Evolutionary conservation across 129 eudicot species (phyloP).

Genomic region (Tagetes patula): DNA sequence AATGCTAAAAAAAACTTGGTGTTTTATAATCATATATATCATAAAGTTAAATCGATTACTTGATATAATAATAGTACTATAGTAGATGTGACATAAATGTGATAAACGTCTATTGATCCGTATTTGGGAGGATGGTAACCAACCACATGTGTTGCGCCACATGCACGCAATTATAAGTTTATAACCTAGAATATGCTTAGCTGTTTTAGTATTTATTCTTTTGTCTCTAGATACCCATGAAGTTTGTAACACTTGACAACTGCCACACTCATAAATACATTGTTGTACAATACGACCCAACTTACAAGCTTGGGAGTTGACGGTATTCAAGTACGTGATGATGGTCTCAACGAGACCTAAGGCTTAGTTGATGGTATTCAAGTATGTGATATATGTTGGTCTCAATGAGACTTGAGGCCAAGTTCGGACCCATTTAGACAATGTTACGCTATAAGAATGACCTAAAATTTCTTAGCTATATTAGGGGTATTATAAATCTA

Average conservation of each 20-base stretch:
- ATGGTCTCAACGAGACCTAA: background rate
- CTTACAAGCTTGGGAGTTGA: background rate
- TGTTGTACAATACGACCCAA: background rate
- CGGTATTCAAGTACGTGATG: background rate
- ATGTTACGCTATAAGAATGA: too few relatives aligned
- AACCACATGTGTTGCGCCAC: constrained; percentile 36
- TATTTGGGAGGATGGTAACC: constrained; percentile 30
- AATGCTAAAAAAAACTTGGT: too few relatives aligned
- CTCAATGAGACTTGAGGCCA: background rate
- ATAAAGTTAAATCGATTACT: too few relatives aligned
- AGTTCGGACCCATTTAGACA: too few relatives aligned
- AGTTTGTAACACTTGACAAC: background rate
- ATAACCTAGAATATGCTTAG: constrained; percentile 24
- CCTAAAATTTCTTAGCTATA: too few relatives aligned
- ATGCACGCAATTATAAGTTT: constrained; percentile 27
- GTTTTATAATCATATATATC: background rate
- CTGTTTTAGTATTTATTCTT: constrained; percentile 18
- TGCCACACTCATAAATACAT: background rate
- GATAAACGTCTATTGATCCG: background rate
- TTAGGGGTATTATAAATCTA: background rate
- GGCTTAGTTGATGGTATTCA: background rate
- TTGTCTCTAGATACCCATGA: background rate
- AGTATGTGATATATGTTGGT: background rate
- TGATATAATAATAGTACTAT: background rate
- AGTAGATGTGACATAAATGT: background rate